A percentile compares a stretch with the other conserved stretches of the same genome.
Evolutionary conservation across 1,139 yeast genomes (phyloP).

Genomic region (Yamadazyma atmosphaerica): DNA sequence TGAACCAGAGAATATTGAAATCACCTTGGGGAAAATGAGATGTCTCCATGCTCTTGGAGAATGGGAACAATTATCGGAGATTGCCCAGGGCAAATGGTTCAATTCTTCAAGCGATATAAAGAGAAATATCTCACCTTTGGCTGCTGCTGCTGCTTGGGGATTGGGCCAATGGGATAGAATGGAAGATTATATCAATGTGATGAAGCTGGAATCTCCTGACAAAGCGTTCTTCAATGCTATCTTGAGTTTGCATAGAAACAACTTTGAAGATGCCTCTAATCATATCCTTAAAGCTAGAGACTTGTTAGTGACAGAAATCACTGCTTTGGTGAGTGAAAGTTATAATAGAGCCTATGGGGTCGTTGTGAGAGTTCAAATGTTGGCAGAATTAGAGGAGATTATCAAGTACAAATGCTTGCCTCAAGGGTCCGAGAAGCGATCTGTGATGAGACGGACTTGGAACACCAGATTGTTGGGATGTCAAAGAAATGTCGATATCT

Average conservation of each 20-base stretch:
- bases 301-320: constrained; percentile 85
- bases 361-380: constrained; percentile 94
- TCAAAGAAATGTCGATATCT: constrained; percentile 94
- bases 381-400: constrained; percentile 94
- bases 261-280: constrained; percentile 76
- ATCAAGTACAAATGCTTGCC: constrained; percentile 85
- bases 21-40: constrained; percentile 96
- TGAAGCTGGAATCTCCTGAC: constrained; percentile 92
- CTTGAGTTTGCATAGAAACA: constrained; percentile 78
- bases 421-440: constrained; percentile 75
- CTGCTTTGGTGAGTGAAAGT: constrained; percentile 93
- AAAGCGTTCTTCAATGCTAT: constrained; percentile 93
- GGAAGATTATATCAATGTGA: constrained; percentile 86
- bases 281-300: constrained; percentile 87
- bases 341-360: constrained; percentile 97
- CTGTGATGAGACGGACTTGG: constrained; percentile 88
- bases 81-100: constrained; percentile 87
- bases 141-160: constrained; percentile 99
- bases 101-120: constrained; percentile 69
- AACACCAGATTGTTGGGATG: constrained; percentile 88
- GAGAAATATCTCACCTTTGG: constrained; percentile 92
- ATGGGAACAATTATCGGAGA: constrained; percentile 89
- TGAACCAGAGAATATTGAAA: constrained; percentile 66
- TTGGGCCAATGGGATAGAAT: constrained; percentile 95
- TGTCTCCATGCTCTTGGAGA: constrained; percentile 97